A percentile compares a stretch with the other conserved stretches of the same genome.
Evolutionary conservation across 768 basidiomycete species (phyloP).

Genomic region (Leccinum rimulosum): DNA sequence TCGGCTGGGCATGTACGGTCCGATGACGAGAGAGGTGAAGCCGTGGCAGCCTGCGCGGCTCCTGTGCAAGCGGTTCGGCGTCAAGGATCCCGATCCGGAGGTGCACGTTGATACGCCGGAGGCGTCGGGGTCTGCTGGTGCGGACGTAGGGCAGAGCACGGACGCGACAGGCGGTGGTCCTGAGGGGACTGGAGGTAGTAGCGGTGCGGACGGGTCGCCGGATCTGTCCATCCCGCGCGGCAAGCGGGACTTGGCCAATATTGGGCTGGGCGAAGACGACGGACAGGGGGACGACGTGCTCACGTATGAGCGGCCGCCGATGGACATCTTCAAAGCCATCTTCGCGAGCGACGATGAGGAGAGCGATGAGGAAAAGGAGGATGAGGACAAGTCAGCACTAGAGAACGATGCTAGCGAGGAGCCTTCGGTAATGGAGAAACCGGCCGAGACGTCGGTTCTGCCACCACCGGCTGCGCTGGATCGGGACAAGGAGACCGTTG

Average conservation of each 20-base stretch:
- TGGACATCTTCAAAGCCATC: constrained; percentile 97
- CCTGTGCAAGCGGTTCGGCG: constrained; percentile 91
- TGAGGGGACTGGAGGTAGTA: background rate
- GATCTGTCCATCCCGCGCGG: constrained; percentile 14
- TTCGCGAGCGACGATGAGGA: constrained; percentile 95
- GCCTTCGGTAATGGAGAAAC: constrained; percentile 3
- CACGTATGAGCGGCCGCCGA: constrained; percentile 82
- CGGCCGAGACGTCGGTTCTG: background rate
- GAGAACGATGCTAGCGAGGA: constrained; percentile 4
- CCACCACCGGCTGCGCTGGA: background rate
- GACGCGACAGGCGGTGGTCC: constrained; percentile 1
- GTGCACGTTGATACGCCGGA: constrained; percentile 33
- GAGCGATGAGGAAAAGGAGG: constrained; percentile 59
- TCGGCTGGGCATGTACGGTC: constrained; percentile 84
- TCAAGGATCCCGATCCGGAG: constrained; percentile 75
- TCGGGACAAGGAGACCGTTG: background rate
- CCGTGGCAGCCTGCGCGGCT: constrained; percentile 82
- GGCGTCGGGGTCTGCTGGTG: constrained; percentile 21
- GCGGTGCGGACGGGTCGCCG: background rate
- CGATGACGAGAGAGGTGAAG: constrained; percentile 71
- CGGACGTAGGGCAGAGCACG: constrained; percentile 3
- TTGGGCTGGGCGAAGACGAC: constrained; percentile 92
- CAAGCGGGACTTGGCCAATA: constrained; percentile 68
- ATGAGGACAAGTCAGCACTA: constrained; percentile 24
- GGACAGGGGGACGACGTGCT: constrained; percentile 84